A percentile compares a stretch with the other conserved stretches of the same genome.
Conservation (phyloP, 805 yeast genomes). For the Nakazawaea laoshanensis region DNA sequence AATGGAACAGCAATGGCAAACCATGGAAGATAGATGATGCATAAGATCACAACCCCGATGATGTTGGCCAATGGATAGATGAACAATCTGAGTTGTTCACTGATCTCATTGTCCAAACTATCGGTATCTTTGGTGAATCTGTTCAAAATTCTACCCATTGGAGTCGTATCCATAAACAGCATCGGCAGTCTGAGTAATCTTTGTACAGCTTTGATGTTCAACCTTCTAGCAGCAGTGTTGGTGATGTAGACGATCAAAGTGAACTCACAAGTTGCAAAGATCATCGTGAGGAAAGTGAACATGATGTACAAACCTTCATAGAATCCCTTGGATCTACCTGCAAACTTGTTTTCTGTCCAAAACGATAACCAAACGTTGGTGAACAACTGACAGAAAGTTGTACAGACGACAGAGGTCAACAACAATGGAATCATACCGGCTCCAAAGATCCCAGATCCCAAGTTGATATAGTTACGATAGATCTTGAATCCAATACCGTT, state of each 20-base stretch:
- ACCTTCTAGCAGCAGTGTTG: constrained; percentile 42
- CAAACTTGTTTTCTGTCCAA: constrained; percentile 60
- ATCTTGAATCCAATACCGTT: constrained; percentile 42
- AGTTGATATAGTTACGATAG: constrained; percentile 38
- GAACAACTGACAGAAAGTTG: constrained; percentile 47
- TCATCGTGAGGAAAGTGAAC: constrained; percentile 41
- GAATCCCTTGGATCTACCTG: constrained; percentile 35
- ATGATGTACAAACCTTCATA: constrained; percentile 72
- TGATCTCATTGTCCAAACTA: constrained; percentile 69
- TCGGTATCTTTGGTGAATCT: constrained; percentile 87
- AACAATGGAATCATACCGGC: constrained; percentile 21
- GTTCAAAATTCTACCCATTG: constrained; percentile 79
- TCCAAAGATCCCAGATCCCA: constrained; percentile 46
- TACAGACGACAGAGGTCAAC: constrained; percentile 17
- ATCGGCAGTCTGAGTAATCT: constrained; percentile 69
- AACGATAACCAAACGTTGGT: constrained; percentile 77
- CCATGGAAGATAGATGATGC: constrained; percentile 69
- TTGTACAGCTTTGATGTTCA: constrained; percentile 55
- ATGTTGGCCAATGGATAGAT: constrained; percentile 45
- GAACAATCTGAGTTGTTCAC: constrained; percentile 59
- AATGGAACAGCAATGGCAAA: constrained; percentile 61
- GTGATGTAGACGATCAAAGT: constrained; percentile 38
- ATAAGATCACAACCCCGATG: constrained; percentile 54
- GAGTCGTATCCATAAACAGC: constrained; percentile 78
- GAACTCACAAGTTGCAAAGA: constrained; percentile 34